Base-by-base conservation (phyloP, 305 asterid species). In the Ilex paraguariensis region DNA sequence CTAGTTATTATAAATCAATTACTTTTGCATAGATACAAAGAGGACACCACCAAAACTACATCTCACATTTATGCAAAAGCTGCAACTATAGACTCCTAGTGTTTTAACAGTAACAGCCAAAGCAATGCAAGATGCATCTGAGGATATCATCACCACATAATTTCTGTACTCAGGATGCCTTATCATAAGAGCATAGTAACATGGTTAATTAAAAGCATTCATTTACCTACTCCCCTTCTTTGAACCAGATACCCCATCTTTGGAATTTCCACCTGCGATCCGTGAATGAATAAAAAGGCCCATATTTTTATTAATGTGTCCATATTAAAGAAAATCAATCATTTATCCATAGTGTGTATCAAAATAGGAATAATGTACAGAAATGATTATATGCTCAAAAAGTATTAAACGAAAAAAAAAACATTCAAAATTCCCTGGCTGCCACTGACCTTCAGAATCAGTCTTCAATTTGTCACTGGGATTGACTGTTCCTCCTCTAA, bases 241-340 rank as follows among this genome's bases (percentile, higher is more conserved):
- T 91, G 90, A 51, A 91, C 95, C 95, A 84, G 98, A 91, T 85
- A 94, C 92, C 95, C 83, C 98, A 91, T 88, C 98, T 87, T 83
- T 91, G 94, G 98, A 87, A 83, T 79, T 88, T 91, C 95, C 98
- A 91, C 98, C 98, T 87, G 98, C 92, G 97, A 91, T 91, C 92
- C 97, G 95, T 74, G 96, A 84, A 88, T 85, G 95, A 86, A 83
- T 80, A 83, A 83, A 86, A 83, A 88, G 90, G 94, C 80, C 90
- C 95, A 83, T 84, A 71, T 82, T 81, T 87, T 91, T 91, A 88
- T 83, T 82, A 86, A 88, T 72, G 82, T 68, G 77, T 81, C 83
- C 93, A 82, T 79, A 76, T 81, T 68, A 83, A 70, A 82, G 51
- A 63, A 75, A 75, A 71, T 76, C 70, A 86, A 78, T 76, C 79